These are phyloP conservation scores for Trichoderma breve DNA, from an alignment of 2,329 filamentous ascomycete species.

Conservation along the genomic window DNA sequence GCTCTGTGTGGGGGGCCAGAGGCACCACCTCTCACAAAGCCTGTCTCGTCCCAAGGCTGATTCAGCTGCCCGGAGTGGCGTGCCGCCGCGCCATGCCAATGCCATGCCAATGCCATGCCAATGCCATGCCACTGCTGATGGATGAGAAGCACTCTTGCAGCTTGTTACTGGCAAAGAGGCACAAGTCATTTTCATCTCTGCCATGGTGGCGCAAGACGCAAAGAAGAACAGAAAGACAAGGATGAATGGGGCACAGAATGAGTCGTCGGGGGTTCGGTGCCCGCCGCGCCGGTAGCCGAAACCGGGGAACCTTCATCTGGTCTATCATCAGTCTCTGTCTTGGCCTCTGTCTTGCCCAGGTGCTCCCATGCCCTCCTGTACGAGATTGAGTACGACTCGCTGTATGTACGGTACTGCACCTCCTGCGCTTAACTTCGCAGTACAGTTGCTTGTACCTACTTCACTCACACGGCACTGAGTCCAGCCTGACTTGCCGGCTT, in stretches of 20 bases:
- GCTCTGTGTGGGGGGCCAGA: conserved; percentile 22
- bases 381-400: background rate
- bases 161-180: background rate
- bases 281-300: conserved; percentile 20
- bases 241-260: conserved; percentile 6
- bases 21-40: conserved; percentile 11
- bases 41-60: conserved; percentile 5
- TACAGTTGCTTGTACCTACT: background rate
- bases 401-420: background rate
- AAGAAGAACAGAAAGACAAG: background rate
- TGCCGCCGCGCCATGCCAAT: conserved; percentile 5
- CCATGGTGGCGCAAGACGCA: background rate
- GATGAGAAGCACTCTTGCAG: background rate
- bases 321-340: background rate
- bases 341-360: background rate
- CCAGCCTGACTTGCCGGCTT: background rate
- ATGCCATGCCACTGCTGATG: conserved; percentile 3
- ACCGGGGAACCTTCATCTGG: conserved; percentile 15
- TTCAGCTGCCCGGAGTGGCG: conserved; percentile 19
- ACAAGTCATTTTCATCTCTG: background rate
- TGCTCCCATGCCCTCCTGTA: background rate
- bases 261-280: conserved; percentile 11
- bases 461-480: background rate
- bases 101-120: background rate
- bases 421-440: background rate